These are phyloP conservation scores for Penicillium janthinellum DNA, from an alignment of 2,329 filamentous ascomycete species.

Conservation along the genomic window DNA sequence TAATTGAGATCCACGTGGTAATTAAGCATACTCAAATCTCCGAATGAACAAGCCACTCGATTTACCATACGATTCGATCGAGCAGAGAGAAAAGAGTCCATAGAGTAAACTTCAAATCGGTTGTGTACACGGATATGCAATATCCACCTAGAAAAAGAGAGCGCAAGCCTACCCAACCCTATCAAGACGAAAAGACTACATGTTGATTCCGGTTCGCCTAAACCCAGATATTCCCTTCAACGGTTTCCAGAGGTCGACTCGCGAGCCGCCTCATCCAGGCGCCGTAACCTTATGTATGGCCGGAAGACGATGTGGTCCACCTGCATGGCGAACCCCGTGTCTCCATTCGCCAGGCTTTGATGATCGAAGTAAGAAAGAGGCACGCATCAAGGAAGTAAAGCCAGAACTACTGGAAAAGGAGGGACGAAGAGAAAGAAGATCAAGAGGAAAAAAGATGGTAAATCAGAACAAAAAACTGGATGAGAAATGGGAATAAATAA, in stretches of 20 bases:
- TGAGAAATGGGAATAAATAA: background rate
- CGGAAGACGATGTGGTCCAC: background rate
- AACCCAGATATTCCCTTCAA: conserved; percentile 6
- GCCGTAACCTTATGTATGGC: background rate
- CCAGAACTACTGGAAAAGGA: background rate
- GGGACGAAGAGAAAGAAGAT: background rate
- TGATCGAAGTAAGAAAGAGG: conserved; percentile 1
- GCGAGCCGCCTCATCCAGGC: background rate
- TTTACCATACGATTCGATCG: background rate
- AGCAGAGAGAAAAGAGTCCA: too few species aligned
- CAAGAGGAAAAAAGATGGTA: background rate
- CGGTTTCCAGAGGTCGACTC: conserved; percentile 1
- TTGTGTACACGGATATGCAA: conserved; percentile 14
- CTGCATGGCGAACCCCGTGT: background rate
- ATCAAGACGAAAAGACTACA: background rate
- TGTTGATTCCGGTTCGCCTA: conserved; percentile 8
- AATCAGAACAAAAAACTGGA: background rate
- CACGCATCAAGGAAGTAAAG: background rate
- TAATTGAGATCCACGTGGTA: background rate
- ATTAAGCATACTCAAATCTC: background rate
- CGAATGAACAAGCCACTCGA: background rate
- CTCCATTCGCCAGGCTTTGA: conserved; percentile 10
- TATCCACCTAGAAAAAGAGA: conserved; percentile 10
- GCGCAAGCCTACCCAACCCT: conserved; percentile 17
- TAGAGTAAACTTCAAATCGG: background rate